Evolutionary conservation across 2,329 filamentous ascomycete species (phyloP), one percentile per base, ranked within the genome.

Genomic region (Blumeriella jaapii): DNA sequence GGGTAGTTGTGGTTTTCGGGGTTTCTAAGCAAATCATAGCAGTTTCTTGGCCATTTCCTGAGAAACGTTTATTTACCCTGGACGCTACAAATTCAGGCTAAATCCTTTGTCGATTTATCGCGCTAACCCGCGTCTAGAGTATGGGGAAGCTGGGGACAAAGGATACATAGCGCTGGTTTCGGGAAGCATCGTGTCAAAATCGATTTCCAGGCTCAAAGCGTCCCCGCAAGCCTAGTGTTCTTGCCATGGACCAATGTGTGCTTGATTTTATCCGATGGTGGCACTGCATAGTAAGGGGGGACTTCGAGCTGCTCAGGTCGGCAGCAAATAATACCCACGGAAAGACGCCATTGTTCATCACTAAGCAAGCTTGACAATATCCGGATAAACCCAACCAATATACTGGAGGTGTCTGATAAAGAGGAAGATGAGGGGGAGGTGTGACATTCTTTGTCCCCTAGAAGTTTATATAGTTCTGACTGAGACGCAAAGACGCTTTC

Each of bases 41-140:
- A n/a, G n/a, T n/a, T n/a, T n/a, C n/a, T n/a, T n/a, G n/a, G n/a
- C 39, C 10, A 38, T 33, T 22, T 29, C 24, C 15, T 31, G 29
- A n/a, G n/a, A n/a, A n/a, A n/a, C 20, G 11, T 11, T 22, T 22
- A 26, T 26, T 26, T 19, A 31, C 20, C 29, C 37, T 29, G n/a
- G 23, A 14, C 13, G 17, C 19, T 31, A 13, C 19, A 6, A n/a
- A 12, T 39, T 35, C 37, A 39, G 37, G 31, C 37, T 39, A 35
- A 35, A 35, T 22, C 11, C 3, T 20, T 13, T 11, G 6, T 10
- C 19, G 16, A n/a, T 8, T 11, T 23, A 14, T 12, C 5, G 22
- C 31, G 6, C 13, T 24, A 27, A 15, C 16, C 22, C 31, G 12
- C 23, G 23, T 20, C 11, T 14, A 32, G 29, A 37, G 14, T 15